Percentiles rank a stretch among this genome's conserved stretches.
phyloP scores from a whole-genome alignment of 192 early-diverging fungal genomes.

The Podila horticola region DNA sequence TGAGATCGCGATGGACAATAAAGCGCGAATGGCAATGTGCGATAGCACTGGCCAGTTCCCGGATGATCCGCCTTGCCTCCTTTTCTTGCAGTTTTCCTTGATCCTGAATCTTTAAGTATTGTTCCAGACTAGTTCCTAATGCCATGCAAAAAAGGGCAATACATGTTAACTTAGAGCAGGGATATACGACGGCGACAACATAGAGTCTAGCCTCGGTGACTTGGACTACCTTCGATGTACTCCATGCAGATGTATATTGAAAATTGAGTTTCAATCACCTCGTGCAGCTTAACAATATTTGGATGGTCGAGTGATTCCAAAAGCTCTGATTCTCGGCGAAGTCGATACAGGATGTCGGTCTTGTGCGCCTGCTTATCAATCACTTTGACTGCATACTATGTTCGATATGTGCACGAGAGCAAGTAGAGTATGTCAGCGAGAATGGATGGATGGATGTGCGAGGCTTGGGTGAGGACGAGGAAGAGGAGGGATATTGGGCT shows the following conservation, averaged over 20 bases:
- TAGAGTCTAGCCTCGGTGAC: background rate
- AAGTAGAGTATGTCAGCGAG: background rate
- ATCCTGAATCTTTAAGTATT: background rate
- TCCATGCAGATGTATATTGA: conserved; percentile 90
- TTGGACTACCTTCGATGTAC: conserved; percentile 66
- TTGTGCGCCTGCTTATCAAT: conserved; percentile 66
- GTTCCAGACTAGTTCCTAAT: background rate
- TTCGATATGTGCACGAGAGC: background rate
- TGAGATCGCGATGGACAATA: conserved; percentile 91
- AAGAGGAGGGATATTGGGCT: background rate
- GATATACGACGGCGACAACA: too few species aligned
- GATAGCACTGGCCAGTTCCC: conserved; percentile 85
- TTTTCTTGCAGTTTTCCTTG: background rate
- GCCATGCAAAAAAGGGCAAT: background rate
- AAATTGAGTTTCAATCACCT: conserved; percentile 82
- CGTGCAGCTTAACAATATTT: conserved; percentile 89
- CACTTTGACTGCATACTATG: conserved; percentile 55
- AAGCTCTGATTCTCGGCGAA: conserved; percentile 82
- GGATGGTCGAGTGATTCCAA: conserved; percentile 90
- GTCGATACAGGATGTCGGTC: conserved; percentile 65
- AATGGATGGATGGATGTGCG: background rate
- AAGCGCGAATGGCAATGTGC: conserved; percentile 75
- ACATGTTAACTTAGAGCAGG: background rate
- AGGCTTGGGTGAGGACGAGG: background rate
- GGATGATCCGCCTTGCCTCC: conserved; percentile 72